Conservation (phyloP, 345 rosid species). For the Murraya koenigii region DNA sequence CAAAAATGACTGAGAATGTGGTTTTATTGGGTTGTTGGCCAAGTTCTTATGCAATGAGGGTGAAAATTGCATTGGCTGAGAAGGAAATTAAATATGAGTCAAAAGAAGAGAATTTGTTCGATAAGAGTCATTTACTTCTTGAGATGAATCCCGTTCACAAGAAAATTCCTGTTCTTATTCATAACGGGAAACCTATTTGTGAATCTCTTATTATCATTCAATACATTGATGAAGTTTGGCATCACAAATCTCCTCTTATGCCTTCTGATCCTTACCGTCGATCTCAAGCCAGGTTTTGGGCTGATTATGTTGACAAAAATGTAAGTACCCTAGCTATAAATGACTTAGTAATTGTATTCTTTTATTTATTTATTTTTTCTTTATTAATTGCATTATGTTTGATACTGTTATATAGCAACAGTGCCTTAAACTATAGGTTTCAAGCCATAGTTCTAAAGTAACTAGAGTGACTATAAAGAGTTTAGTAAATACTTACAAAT, state of each 20-base stretch:
- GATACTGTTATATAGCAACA: too few relatives aligned
- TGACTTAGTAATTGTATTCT: too few relatives aligned
- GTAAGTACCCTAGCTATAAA: background rate
- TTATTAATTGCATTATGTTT: too few relatives aligned
- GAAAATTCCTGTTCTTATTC: background rate
- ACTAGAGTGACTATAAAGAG: too few relatives aligned
- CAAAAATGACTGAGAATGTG: background rate
- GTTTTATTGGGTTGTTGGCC: background rate
- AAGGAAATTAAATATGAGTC: background rate
- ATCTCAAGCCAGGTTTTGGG: conserved; percentile 7
- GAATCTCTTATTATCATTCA: background rate
- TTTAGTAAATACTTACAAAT: too few relatives aligned
- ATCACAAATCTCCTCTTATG: background rate
- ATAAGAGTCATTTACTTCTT: background rate
- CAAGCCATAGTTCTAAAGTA: too few relatives aligned
- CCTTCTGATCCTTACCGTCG: background rate
- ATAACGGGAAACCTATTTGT: background rate
- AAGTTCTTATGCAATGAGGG: background rate
- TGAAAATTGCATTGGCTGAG: background rate
- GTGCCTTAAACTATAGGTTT: too few relatives aligned
- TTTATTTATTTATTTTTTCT: too few relatives aligned
- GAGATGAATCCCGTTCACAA: background rate
- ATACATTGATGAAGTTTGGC: background rate
- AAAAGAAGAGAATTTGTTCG: background rate
- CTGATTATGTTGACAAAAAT: conserved; percentile 8